Conservation (phyloP, 179 eudicot species). For the Carnegiea gigantea region DNA sequence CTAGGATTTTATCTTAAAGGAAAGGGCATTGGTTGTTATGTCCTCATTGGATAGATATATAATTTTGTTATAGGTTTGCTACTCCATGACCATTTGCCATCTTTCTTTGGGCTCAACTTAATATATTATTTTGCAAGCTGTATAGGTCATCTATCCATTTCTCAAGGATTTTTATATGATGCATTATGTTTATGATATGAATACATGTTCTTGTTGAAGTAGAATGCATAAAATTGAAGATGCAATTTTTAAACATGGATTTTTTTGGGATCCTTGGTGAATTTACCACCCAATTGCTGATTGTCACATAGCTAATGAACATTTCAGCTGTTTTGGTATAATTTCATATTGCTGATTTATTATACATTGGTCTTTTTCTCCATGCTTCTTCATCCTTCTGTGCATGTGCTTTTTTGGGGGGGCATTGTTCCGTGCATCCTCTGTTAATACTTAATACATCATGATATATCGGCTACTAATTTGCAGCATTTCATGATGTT, state of each 20-base stretch:
- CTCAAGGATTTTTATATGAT: neutral
- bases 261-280: neutral
- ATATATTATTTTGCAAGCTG: too few species aligned
- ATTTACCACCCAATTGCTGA: neutral
- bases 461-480: neutral
- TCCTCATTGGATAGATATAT: neutral
- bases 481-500: neutral
- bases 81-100: conserved; percentile 12
- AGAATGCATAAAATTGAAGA: neutral
- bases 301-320: neutral
- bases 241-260: neutral
- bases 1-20: conserved; percentile 10
- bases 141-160: neutral
- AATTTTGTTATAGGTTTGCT: conserved; percentile 6
- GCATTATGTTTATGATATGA: neutral
- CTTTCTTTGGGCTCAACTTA: conserved; percentile 2
- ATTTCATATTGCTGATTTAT: neutral
- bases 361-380: neutral
- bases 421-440: neutral
- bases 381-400: neutral
- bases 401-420: neutral
- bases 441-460: neutral
- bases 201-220: neutral
- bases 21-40: conserved; percentile 9
- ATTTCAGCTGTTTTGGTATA: neutral